Percentiles rank a stretch among this genome's conserved stretches.
Evolutionary conservation across 2,329 filamentous ascomycete genomes (phyloP).

Genomic region (Colletotrichum gigasporum): DNA sequence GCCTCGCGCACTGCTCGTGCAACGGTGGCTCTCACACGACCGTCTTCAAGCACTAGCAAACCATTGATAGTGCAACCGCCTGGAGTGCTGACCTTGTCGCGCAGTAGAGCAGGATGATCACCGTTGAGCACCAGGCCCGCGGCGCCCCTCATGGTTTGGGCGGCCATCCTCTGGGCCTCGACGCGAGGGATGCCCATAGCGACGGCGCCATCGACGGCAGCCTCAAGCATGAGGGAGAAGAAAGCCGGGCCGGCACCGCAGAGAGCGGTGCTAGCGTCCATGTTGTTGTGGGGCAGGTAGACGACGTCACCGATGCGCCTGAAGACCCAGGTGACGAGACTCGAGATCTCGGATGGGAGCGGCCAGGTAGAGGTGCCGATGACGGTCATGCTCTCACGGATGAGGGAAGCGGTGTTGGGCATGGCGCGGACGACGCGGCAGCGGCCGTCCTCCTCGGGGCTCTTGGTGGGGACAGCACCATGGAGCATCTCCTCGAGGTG

Average conservation of each 20-base stretch:
- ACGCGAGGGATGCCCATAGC: constrained; percentile 80
- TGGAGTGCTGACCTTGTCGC: constrained; percentile 81
- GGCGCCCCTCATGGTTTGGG: constrained; percentile 80
- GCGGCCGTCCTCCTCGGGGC: constrained; percentile 54
- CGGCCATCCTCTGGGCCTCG: constrained; percentile 80
- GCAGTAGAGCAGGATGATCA: constrained; percentile 78
- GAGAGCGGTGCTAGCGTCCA: constrained; percentile 79
- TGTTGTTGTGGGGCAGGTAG: constrained; percentile 70
- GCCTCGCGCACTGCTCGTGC: constrained; percentile 76
- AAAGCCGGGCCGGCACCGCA: constrained; percentile 81
- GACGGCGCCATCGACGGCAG: constrained; percentile 79
- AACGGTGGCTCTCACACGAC: constrained; percentile 72
- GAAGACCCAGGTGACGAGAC: constrained; percentile 80
- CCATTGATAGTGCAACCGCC: constrained; percentile 83
- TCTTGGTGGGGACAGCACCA: constrained; percentile 58
- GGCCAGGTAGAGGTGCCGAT: constrained; percentile 72
- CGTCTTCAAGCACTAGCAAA: constrained; percentile 78
- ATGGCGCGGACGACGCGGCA: constrained; percentile 81
- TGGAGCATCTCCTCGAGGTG: constrained; percentile 75
- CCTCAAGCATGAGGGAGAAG: constrained; percentile 79
- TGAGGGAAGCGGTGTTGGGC: constrained; percentile 84
- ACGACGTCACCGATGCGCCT: constrained; percentile 76
- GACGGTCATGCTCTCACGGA: constrained; percentile 85
- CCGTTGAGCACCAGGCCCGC: constrained; percentile 74
- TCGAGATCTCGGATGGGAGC: constrained; percentile 60